Evolutionary conservation across 805 yeast species (phyloP).

Genomic region (Barnettozyma botsteinii): DNA sequence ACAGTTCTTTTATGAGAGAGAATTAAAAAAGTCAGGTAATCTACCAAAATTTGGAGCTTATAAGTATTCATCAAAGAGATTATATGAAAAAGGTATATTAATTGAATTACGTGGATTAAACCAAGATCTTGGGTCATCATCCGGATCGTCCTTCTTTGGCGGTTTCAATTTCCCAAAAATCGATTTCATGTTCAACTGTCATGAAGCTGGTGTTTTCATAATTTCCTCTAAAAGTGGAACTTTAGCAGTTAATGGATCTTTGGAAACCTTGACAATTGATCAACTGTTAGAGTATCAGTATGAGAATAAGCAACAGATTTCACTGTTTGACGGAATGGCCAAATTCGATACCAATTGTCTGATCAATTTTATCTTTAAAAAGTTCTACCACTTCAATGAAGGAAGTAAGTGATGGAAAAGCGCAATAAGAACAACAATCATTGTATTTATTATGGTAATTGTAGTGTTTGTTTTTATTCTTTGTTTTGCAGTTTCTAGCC

Average conservation of each 20-base stretch:
- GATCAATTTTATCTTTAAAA: slow-evolving; percentile 63
- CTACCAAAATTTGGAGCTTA: slow-evolving; percentile 72
- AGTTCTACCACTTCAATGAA: slow-evolving; percentile 52
- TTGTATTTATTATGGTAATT: too few relatives aligned
- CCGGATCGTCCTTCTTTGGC: slow-evolving; percentile 32
- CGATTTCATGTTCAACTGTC: slow-evolving; percentile 70
- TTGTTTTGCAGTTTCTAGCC: too few relatives aligned
- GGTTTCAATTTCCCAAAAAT: slow-evolving; percentile 58
- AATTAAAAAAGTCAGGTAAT: slow-evolving; percentile 57
- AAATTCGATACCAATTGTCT: slow-evolving; percentile 63
- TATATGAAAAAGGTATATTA: slow-evolving; percentile 67
- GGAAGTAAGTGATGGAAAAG: slow-evolving; percentile 8
- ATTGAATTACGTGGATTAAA: slow-evolving; percentile 52
- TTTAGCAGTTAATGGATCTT: slow-evolving; percentile 53
- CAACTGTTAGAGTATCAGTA: slow-evolving; percentile 69
- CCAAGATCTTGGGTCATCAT: slow-evolving; percentile 28
- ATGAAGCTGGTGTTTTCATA: slow-evolving; percentile 62
- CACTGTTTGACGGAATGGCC: slow-evolving; percentile 62
- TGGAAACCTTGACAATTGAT: slow-evolving; percentile 57
- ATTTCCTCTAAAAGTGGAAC: slow-evolving; percentile 72
- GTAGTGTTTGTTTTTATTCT: too few relatives aligned
- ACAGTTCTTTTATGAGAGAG: slow-evolving; percentile 71
- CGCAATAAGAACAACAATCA: background rate
- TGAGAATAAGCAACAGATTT: slow-evolving; percentile 49
- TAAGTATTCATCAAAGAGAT: slow-evolving; percentile 68